These are phyloP conservation scores for Penicillium bovifimosum DNA, from an alignment of 495 filamentous ascomycete species.

Conservation along the genomic window DNA sequence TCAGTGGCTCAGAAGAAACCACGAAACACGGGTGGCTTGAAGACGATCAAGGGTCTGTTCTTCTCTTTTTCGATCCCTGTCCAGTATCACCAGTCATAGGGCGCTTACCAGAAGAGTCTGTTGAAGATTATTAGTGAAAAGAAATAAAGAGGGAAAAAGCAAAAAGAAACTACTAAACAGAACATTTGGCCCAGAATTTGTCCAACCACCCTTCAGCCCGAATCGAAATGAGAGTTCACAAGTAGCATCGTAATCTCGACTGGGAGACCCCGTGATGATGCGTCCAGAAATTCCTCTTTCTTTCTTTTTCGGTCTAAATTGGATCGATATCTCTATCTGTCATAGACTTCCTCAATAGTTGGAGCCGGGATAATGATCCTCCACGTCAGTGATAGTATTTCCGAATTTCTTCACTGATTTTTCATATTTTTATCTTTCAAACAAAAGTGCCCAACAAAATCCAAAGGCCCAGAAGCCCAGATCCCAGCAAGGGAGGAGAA, in stretches of 20 bases:
- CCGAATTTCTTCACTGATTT: neutral
- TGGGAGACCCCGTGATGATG: slow-evolving; percentile 4
- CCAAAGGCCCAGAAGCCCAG: neutral
- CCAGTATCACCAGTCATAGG: slow-evolving; percentile 12
- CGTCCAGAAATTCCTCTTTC: neutral
- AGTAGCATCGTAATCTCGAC: slow-evolving; percentile 8
- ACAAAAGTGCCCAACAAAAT: slow-evolving; percentile 1
- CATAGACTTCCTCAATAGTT: neutral
- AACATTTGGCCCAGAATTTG: neutral
- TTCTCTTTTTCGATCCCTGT: slow-evolving; percentile 18
- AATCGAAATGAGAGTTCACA: slow-evolving; percentile 7
- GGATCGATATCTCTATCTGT: neutral
- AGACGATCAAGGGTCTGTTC: slow-evolving; percentile 31
- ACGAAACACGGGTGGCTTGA: slow-evolving; percentile 36
- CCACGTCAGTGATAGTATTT: neutral
- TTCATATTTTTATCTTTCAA: neutral
- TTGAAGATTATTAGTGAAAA: neutral
- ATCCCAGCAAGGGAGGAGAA: slow-evolving; percentile 7
- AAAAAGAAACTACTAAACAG: neutral
- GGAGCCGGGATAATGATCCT: neutral
- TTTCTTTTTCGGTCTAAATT: neutral
- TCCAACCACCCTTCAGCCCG: slow-evolving; percentile 3
- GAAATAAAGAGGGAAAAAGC: neutral
- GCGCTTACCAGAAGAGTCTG: neutral
- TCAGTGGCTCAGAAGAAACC: slow-evolving; percentile 37